These are phyloP conservation scores for Lepidium sativum DNA, from an alignment of 345 rosid species.

Conservation along the genomic window DNA sequence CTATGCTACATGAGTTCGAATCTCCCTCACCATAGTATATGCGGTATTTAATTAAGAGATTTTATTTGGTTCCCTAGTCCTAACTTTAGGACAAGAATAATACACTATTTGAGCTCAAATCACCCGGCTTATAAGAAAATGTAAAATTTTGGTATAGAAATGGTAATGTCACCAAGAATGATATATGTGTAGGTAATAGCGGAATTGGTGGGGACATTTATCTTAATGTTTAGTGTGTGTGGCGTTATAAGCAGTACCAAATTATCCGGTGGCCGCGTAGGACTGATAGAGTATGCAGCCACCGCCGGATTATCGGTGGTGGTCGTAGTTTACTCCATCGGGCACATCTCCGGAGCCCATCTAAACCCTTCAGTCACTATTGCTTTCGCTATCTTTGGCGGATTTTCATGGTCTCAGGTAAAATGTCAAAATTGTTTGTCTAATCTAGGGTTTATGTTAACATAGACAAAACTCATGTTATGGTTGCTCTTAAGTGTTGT, in stretches of 20 bases:
- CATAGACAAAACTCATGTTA: neutral
- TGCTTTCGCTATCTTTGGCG: constrained; percentile 62
- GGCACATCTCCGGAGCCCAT: constrained; percentile 85
- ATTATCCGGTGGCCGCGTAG: constrained; percentile 46
- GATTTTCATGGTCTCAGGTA: constrained; percentile 74
- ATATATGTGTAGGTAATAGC: constrained; percentile 48
- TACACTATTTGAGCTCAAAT: too few relatives aligned
- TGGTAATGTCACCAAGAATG: neutral
- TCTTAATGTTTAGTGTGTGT: constrained; percentile 61
- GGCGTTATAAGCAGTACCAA: constrained; percentile 62
- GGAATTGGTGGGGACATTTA: constrained; percentile 72
- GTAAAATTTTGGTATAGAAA: neutral
- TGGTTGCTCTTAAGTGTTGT: neutral
- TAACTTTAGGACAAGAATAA: too few relatives aligned
- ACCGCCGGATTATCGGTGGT: constrained; percentile 66
- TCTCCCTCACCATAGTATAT: too few relatives aligned
- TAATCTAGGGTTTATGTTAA: neutral
- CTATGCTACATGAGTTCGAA: too few relatives aligned
- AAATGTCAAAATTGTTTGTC: too few relatives aligned
- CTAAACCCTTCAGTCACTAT: constrained; percentile 81
- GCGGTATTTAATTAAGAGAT: too few relatives aligned
- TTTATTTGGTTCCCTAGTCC: too few relatives aligned
- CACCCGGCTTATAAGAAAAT: too few relatives aligned
- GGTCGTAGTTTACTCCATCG: constrained; percentile 50
- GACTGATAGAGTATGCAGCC: constrained; percentile 60